These are phyloP conservation scores for Rostrohypoxylon terebratum DNA, from an alignment of 495 filamentous ascomycete species.

Conservation along the genomic window DNA sequence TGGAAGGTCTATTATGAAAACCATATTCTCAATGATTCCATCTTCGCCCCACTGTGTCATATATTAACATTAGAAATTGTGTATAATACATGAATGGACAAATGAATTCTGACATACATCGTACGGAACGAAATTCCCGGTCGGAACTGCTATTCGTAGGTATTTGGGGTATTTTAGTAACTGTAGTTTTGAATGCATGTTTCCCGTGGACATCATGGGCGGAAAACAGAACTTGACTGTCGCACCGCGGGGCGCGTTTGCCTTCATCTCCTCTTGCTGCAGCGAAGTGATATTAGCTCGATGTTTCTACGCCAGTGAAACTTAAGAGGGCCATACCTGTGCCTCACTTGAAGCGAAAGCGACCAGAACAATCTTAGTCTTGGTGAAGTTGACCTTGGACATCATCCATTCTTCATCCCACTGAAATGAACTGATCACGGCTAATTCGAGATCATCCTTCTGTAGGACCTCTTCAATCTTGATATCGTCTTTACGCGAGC, in stretches of 20 bases:
- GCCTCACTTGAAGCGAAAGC: conserved; percentile 60
- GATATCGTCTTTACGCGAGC: conserved; percentile 75
- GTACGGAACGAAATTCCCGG: conserved; percentile 79
- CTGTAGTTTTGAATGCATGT: conserved; percentile 93
- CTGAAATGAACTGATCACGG: conserved; percentile 86
- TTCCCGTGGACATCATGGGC: conserved; percentile 62
- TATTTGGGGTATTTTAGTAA: conserved; percentile 77
- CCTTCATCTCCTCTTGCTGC: conserved; percentile 65
- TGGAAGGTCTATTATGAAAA: conserved; percentile 89
- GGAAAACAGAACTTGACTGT: conserved; percentile 81
- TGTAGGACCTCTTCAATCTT: conserved; percentile 92
- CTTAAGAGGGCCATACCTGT: conserved; percentile 54
- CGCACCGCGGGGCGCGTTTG: conserved; percentile 53
- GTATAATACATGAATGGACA: neutral
- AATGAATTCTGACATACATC: conserved; percentile 56
- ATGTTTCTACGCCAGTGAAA: neutral
- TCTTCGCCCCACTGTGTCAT: conserved; percentile 77
- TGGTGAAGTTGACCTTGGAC: conserved; percentile 54
- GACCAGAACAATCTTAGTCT: conserved; percentile 58
- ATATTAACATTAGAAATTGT: neutral
- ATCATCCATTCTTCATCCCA: conserved; percentile 73
- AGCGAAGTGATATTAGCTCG: conserved; percentile 12
- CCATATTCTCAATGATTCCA: conserved; percentile 83
- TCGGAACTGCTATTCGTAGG: conserved; percentile 81
- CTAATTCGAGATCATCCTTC: conserved; percentile 73